Base-by-base conservation (phyloP, 148 eudicot genomes). In the Simmondsia chinensis region DNA sequence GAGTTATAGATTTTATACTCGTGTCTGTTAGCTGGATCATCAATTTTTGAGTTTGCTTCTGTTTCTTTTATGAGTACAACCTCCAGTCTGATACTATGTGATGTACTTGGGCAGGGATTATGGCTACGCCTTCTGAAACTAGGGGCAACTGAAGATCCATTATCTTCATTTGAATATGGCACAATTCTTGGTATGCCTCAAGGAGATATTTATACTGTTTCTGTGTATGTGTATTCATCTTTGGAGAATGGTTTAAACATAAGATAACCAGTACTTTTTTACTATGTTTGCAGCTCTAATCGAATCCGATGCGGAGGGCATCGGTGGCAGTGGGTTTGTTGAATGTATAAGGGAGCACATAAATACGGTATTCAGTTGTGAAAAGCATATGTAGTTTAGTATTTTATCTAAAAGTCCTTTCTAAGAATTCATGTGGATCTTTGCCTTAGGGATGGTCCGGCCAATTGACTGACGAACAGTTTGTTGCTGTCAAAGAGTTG, bases 401-500 rank as follows among this genome's bases (percentile, higher is more conserved):
- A 4, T 32, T 20, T 33, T 53, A 20, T 58, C 25, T 38, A 22
- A 21, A 16, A 32, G 2, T 52, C 21, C 20, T 19, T 53, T 15
- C 29, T 9, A 37, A 45, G 34, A 20, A 5, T 31, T 54, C 5
- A 40, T 56, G 22, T 45, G 29, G 42, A 40, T 60, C 31, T 56
- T 37, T 25, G 28, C 33, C 36, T 43, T 72, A 89, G 97, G 99
- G 99, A 25, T 86, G 95, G 99, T 55, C 47, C 33, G 70, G 99
- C 63, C 83, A 76, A 50, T 62, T 91, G 88, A 76, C 89, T 14
- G 99, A 86, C 44, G 99, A 91, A 53, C 99, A 86, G 77, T 91
- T 91, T 55, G 82, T 91, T 72, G 99, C 99, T n/a, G 99, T 91
- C 37, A 91, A 91, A 70, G 99, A 91, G 65, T 64, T 91, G 93